phyloP scores from a whole-genome alignment of 305 asterid species.

The Fraxinus nigra region DNA sequence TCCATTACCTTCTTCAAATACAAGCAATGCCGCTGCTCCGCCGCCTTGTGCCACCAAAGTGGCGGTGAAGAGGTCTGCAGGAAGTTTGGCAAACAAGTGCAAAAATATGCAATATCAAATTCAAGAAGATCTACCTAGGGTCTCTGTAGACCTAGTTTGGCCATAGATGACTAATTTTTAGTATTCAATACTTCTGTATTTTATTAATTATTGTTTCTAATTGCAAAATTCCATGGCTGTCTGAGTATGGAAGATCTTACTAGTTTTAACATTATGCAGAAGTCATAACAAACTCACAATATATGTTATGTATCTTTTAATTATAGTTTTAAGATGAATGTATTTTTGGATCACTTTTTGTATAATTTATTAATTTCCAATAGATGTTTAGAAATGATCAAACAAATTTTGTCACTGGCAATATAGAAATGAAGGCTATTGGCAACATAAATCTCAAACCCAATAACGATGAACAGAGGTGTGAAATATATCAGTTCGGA shows the following conservation, averaged over 20 bases:
- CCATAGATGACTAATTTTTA: slow-evolving; percentile 10
- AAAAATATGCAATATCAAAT: slow-evolving; percentile 29
- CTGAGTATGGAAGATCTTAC: neutral
- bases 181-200: neutral
- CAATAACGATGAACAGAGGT: no score
- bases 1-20: slow-evolving; percentile 12
- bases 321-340: no score
- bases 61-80: neutral
- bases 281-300: no score
- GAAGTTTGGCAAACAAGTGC: slow-evolving; percentile 17
- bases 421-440: no score
- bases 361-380: no score
- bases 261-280: no score
- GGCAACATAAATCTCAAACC: no score
- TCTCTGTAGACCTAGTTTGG: slow-evolving; percentile 57
- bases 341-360: no score
- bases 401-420: no score
- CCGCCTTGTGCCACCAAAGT: slow-evolving; percentile 21
- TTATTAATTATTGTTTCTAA: neutral
- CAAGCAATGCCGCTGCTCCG: neutral
- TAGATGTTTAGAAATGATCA: no score
- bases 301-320: no score
- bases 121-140: slow-evolving; percentile 45
- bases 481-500: no score
- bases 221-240: neutral